A percentile compares a stretch with the other conserved stretches of the same genome.
These are phyloP conservation scores for Phragmites australis DNA, from an alignment of 176 grass and related monocot genomes.

Conservation along the genomic window DNA sequence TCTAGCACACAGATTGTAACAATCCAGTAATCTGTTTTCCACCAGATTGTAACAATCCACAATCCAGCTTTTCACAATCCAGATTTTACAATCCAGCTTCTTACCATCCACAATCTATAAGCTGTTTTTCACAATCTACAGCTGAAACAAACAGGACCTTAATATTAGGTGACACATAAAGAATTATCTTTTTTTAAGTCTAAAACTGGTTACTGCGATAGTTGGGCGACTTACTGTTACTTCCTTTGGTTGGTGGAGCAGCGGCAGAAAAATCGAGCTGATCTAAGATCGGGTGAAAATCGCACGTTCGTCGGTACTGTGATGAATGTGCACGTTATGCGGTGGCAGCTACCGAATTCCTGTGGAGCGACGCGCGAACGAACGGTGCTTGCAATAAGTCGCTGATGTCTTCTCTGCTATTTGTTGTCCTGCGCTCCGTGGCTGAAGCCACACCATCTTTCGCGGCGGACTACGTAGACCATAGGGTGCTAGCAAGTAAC, in stretches of 20 bases:
- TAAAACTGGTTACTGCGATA: background rate
- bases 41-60: too few relatives aligned
- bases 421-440: background rate
- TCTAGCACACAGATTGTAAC: too few relatives aligned
- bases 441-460: background rate
- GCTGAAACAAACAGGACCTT: too few relatives aligned
- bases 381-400: slow-evolving; percentile 24
- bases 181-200: too few relatives aligned
- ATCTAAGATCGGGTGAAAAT: background rate
- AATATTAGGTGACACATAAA: too few relatives aligned
- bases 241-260: background rate
- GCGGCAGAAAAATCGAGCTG: background rate
- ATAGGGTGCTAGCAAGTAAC: too few relatives aligned
- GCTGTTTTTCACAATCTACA: too few relatives aligned
- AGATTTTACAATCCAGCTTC: too few relatives aligned
- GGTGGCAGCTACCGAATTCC: background rate
- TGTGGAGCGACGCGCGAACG: slow-evolving; percentile 1
- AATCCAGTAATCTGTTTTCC: too few relatives aligned
- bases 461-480: background rate
- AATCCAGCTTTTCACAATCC: too few relatives aligned
- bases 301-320: background rate
- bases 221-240: background rate
- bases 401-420: background rate
- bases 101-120: too few relatives aligned
- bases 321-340: slow-evolving; percentile 1